Evolutionary conservation across 2,329 filamentous ascomycete species (phyloP), one percentile per base, ranked within the genome.

Genomic region (Colletotrichum chlorophyti): DNA sequence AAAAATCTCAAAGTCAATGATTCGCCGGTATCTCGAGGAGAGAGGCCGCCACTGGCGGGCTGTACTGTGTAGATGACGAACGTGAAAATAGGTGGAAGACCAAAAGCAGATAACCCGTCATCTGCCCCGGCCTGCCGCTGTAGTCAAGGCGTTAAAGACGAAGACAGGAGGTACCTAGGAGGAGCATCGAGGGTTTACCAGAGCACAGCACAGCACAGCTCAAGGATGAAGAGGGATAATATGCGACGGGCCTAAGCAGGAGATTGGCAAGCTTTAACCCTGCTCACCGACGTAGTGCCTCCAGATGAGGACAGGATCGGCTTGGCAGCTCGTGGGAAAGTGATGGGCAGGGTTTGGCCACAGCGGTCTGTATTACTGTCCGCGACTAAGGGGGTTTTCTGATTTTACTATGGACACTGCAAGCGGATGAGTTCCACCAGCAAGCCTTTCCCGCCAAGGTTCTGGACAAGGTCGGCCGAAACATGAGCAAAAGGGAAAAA

Each of bases 301-400:
- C 49, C 34, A 49, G 55, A 37, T 35, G 42, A 53, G 32, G 23
- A 35, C 17, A 43, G 35, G 35, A 19, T 19, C 32, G 34, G 41
- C 52, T 54, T 42, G 52, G 52, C 34, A 19, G 24, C 37, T 31
- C 43, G 23, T 38, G 50, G 29, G n/a, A 49, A 48, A 24, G 29
- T 17, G 26, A 45, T n/a, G 26, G 55, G 27, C 50, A 43, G 43
- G 43, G 50, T 49, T 43, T 38, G 48, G 42, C 29, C 43, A 43
- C 43, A 59, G 55, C 41, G 50, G 34, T 27, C 41, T 54, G 43
- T 55, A 35, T 54, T 54, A 54, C n/a, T n/a, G n/a, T 48, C 50
- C 55, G 35, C 43, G 37, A 49, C 55, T 47, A 32, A 59, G 55
- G 55, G 55, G 11, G 10, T 42, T 48, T 42, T 59, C 48, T 24